phyloP scores from a whole-genome alignment of 2,329 filamentous ascomycete species.

The Fusarium neocosmosporiellum region DNA sequence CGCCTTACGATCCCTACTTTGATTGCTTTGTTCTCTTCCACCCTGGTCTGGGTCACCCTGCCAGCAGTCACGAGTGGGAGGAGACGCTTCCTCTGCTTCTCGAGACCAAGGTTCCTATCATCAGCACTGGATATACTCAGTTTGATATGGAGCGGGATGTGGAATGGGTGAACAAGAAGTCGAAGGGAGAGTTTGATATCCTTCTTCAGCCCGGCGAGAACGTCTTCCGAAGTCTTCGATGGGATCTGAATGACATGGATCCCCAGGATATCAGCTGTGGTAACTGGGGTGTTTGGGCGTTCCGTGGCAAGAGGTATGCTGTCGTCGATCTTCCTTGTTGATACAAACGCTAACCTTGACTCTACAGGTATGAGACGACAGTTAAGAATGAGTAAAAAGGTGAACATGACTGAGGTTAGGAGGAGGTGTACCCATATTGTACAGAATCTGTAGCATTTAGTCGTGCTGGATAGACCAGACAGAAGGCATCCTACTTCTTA shows the following conservation, averaged over 20 bases:
- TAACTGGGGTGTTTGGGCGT: slow-evolving; percentile 98
- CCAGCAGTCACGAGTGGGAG: slow-evolving; percentile 92
- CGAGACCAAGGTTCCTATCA: slow-evolving; percentile 94
- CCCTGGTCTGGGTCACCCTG: slow-evolving; percentile 93
- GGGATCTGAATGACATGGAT: slow-evolving; percentile 97
- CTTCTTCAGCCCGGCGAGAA: slow-evolving; percentile 95
- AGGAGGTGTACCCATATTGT: slow-evolving; percentile 32
- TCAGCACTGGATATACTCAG: slow-evolving; percentile 96
- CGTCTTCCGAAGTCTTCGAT: slow-evolving; percentile 89
- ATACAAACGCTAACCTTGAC: neutral
- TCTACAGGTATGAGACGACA: slow-evolving; percentile 70
- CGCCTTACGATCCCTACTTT: slow-evolving; percentile 97
- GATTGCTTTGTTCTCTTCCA: slow-evolving; percentile 98
- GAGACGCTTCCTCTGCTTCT: slow-evolving; percentile 89
- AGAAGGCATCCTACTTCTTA: slow-evolving; percentile 8
- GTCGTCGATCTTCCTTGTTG: slow-evolving; percentile 48
- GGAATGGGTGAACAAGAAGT: slow-evolving; percentile 87
- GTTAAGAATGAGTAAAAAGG: slow-evolving; percentile 55
- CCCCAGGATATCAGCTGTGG: slow-evolving; percentile 94
- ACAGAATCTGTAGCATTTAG: slow-evolving; percentile 38
- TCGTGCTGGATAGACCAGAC: slow-evolving; percentile 26
- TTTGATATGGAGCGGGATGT: slow-evolving; percentile 95
- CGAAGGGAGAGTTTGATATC: slow-evolving; percentile 90
- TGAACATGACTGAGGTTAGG: neutral
- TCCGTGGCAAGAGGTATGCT: slow-evolving; percentile 90